These are phyloP conservation scores for Zygosaccharomyces siamensis DNA, from an alignment of 805 yeast genomes.

Conservation along the genomic window DNA sequence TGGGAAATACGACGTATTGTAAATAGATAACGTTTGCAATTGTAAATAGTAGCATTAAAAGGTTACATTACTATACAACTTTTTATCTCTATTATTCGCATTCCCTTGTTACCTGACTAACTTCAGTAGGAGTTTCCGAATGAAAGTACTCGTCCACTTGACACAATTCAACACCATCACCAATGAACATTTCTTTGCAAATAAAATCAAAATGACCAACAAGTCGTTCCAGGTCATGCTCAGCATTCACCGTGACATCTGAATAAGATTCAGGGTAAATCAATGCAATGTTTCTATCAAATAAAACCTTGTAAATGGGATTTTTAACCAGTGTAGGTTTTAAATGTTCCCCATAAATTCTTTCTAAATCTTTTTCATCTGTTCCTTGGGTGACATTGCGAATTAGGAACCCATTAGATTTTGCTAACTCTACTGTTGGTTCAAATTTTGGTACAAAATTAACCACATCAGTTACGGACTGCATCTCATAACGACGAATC, in stretches of 20 bases:
- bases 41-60: slow-evolving; percentile 12
- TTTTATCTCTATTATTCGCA: neutral
- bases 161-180: slow-evolving; percentile 23
- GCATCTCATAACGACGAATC: slow-evolving; percentile 28
- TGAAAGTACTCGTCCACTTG: slow-evolving; percentile 14
- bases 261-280: slow-evolving; percentile 35
- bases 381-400: slow-evolving; percentile 51
- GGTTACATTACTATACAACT: neutral
- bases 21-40: slow-evolving; percentile 7
- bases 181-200: slow-evolving; percentile 25
- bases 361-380: slow-evolving; percentile 42
- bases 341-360: slow-evolving; percentile 30
- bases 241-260: slow-evolving; percentile 37
- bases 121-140: neutral
- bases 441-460: slow-evolving; percentile 24
- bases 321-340: slow-evolving; percentile 28
- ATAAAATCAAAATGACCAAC: slow-evolving; percentile 33
- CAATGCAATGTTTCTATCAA: slow-evolving; percentile 13
- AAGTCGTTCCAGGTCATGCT: slow-evolving; percentile 41
- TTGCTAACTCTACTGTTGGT: slow-evolving; percentile 26
- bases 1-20: slow-evolving; percentile 2
- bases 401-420: slow-evolving; percentile 51
- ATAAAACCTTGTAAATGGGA: slow-evolving; percentile 18
- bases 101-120: neutral
- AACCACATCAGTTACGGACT: slow-evolving; percentile 21